Conservation (phyloP, 345 rosid species). For the Streptanthus diversifolius region DNA sequence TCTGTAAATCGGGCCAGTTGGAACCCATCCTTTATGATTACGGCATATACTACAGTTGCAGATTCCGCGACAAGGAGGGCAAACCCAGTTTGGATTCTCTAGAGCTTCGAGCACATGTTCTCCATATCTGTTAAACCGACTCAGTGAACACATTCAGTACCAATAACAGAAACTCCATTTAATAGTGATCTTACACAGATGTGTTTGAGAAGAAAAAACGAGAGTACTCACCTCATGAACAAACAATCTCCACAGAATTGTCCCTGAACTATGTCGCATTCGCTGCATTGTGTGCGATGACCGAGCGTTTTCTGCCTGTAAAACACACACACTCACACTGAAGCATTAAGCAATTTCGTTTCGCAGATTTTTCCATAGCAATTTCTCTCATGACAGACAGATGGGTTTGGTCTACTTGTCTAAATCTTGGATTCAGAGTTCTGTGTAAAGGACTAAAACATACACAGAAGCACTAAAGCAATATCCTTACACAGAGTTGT, state of each 20-base stretch:
- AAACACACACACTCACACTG: background rate
- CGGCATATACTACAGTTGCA: conserved; percentile 95
- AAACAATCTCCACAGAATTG: conserved; percentile 96
- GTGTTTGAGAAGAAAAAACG: background rate
- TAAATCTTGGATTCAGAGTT: background rate
- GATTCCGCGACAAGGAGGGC: conserved; percentile 88
- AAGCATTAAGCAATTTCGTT: background rate
- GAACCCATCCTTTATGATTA: conserved; percentile 77
- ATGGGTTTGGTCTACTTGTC: background rate
- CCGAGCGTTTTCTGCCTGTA: conserved; percentile 96
- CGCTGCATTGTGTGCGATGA: conserved; percentile 60
- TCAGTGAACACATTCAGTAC: background rate
- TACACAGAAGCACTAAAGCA: background rate
- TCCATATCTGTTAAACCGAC: conserved; percentile 54
- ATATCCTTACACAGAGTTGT: background rate
- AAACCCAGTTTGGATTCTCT: conserved; percentile 72
- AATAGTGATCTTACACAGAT: background rate
- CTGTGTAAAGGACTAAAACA: background rate
- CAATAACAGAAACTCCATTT: background rate
- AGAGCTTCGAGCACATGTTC: conserved; percentile 91
- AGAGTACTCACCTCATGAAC: conserved; percentile 59
- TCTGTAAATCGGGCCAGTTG: conserved; percentile 67
- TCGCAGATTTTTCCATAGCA: background rate
- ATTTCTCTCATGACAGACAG: background rate
- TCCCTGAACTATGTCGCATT: conserved; percentile 71